Percentiles rank a stretch among this genome's conserved stretches.
Evolutionary conservation across 257 asterid species (phyloP).

Genomic region (Voacanga thouarsii): DNA sequence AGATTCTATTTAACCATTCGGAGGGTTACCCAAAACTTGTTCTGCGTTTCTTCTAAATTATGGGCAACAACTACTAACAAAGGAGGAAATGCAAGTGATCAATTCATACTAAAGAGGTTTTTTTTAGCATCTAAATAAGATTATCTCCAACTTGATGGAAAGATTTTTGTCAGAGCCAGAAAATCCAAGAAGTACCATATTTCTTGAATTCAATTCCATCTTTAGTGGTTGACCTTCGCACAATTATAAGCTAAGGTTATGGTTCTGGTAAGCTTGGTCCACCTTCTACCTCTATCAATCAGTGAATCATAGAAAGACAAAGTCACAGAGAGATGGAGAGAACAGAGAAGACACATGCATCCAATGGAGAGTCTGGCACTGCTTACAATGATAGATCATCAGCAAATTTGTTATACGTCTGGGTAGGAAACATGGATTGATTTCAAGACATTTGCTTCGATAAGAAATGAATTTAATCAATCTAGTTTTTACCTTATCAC

Average conservation of each 20-base stretch:
- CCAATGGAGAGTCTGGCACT: background rate
- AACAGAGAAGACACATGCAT: constrained; percentile 15
- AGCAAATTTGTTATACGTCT: background rate
- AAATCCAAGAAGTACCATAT: constrained; percentile 3
- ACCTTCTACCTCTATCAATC: constrained; percentile 15
- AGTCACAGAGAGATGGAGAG: background rate
- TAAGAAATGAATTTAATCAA: too few relatives aligned
- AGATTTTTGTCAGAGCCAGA: background rate
- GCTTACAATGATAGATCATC: background rate
- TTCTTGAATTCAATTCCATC: constrained; percentile 19
- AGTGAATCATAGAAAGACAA: constrained; percentile 23
- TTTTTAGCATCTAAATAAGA: background rate
- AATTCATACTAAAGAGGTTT: background rate
- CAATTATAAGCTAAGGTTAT: constrained; percentile 27
- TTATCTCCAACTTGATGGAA: background rate
- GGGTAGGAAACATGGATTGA: too few relatives aligned
- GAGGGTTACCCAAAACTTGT: background rate
- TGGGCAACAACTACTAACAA: background rate
- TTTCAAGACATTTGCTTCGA: too few relatives aligned
- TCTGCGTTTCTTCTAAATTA: background rate
- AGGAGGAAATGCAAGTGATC: background rate
- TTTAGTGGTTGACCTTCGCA: constrained; percentile 63
- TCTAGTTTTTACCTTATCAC: too few relatives aligned
- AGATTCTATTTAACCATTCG: background rate
- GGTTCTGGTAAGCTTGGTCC: constrained; percentile 62